Percentiles rank a stretch among this genome's conserved stretches.
These are phyloP conservation scores for Aspergillus nidulans DNA, from an alignment of 495 filamentous ascomycete genomes.

Conservation along the genomic window DNA sequence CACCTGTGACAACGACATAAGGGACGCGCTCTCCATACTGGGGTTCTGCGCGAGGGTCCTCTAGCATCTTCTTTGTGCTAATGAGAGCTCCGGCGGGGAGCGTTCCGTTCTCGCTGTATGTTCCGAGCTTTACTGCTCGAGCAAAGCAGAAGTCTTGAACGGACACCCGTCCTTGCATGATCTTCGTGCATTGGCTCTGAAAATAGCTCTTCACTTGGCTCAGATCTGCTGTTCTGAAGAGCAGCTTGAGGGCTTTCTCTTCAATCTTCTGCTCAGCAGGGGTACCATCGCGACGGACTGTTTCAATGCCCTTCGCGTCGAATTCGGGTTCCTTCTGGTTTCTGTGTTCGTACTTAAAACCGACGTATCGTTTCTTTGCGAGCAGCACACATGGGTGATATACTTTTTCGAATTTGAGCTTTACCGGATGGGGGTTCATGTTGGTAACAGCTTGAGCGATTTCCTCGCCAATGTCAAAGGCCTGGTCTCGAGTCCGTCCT, in stretches of 20 bases:
- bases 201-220: slow-evolving; percentile 90
- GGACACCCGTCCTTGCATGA: slow-evolving; percentile 83
- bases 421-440: slow-evolving; percentile 87
- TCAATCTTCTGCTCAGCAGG: slow-evolving; percentile 97
- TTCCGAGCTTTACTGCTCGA: slow-evolving; percentile 83
- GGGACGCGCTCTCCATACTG: slow-evolving; percentile 95
- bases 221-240: slow-evolving; percentile 87
- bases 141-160: slow-evolving; percentile 97
- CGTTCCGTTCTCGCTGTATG: slow-evolving; percentile 73
- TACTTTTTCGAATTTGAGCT: slow-evolving; percentile 98
- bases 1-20: slow-evolving; percentile 87
- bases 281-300: slow-evolving; percentile 89
- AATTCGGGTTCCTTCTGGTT: slow-evolving; percentile 81
- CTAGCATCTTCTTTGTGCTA: slow-evolving; percentile 75
- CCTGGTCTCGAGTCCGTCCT: slow-evolving; percentile 79
- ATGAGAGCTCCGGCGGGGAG: slow-evolving; percentile 86
- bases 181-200: slow-evolving; percentile 84
- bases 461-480: slow-evolving; percentile 88
- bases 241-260: slow-evolving; percentile 83
- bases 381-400: slow-evolving; percentile 92
- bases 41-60: slow-evolving; percentile 81
- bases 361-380: slow-evolving; percentile 96
- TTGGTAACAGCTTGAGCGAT: slow-evolving; percentile 86
- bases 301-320: slow-evolving; percentile 97
- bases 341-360: slow-evolving; percentile 88